These are phyloP conservation scores for Lagerstroemia fauriei DNA, from an alignment of 441 rosid genomes.

Conservation along the genomic window DNA sequence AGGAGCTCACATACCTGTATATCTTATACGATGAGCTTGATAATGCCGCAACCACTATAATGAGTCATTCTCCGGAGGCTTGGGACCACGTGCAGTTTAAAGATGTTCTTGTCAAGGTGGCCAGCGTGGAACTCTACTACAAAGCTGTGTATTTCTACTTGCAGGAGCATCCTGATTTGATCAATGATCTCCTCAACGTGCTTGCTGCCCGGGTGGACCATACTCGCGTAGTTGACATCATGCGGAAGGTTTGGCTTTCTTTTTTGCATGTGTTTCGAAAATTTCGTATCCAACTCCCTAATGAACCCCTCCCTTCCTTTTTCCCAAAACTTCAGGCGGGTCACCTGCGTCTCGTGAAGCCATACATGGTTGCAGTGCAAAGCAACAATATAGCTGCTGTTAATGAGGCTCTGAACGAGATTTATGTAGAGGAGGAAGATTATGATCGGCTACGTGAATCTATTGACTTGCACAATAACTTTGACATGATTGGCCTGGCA, in stretches of 20 bases:
- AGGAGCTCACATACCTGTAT: conserved; percentile 84
- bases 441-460: conserved; percentile 33
- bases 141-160: conserved; percentile 98
- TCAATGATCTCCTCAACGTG: conserved; percentile 90
- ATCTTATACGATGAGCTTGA: conserved; percentile 94
- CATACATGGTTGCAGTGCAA: conserved; percentile 36
- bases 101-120: conserved; percentile 91
- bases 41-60: conserved; percentile 96
- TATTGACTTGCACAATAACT: conserved; percentile 38
- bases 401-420: conserved; percentile 32
- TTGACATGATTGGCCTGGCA: conserved; percentile 37
- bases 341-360: conserved; percentile 34
- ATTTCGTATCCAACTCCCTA: neutral
- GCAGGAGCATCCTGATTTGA: conserved; percentile 97
- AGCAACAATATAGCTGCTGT: conserved; percentile 34
- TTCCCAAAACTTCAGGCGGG: conserved; percentile 26
- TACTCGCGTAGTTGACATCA: conserved; percentile 92
- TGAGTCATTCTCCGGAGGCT: conserved; percentile 99
- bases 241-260: conserved; percentile 74
- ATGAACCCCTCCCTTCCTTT: neutral
- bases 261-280: neutral
- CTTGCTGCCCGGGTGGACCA: conserved; percentile 93
- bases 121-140: conserved; percentile 91
- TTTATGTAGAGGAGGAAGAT: conserved; percentile 33
- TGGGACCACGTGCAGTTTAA: conserved; percentile 99